Base-by-base conservation (phyloP, 129 eudicot genomes). In the Centrapalus pauciflorus region DNA sequence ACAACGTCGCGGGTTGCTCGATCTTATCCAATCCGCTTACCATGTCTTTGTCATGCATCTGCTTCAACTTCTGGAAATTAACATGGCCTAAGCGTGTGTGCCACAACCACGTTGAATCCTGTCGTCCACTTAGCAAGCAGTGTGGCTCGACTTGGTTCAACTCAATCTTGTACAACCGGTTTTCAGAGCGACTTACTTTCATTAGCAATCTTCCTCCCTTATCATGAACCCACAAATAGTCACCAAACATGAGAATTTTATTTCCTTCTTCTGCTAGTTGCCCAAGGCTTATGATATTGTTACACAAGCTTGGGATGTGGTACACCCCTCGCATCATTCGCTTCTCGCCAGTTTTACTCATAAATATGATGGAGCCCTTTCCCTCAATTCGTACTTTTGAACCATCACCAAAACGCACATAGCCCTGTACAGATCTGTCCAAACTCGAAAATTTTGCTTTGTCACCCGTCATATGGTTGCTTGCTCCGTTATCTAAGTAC, bases 41-140 rank as follows among this genome's bases (percentile, higher is more conserved):
- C 75, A 67, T 24, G n/a, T 45, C 48, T 34, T 77, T 34, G 25
- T 29, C 27, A 1, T 28, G 8, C 10, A 71, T 38, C 7, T 41
- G 33, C 4, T 55, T 27, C 21, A 63, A 46, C 0, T 27, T 13
- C 10, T 41, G 6, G 35, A 10, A 7, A n/a, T 64, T 41, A 9
- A 64, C 4, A 46, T 29, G 72, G 9, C 61, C 46, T 16, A 26
- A 19, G 1, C 67, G 26, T 11, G 12, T 7, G 20, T 61, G 67
- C 67, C 67, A 61, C 20, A 61, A 4, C 41, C 50, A 34, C 12
- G 2, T 35, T 19, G 7, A 8, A 16, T 24, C 23, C 10, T 28
- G 23, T 24, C 3, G 3, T 6, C 11, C 21, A 45, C 51, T n/a
- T 2, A 45, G 6, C 3, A 45, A 12, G 6, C 52, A 45, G 1